Evolutionary conservation across 495 filamentous ascomycete species (phyloP).

Genomic region (Podospora sp.): DNA sequence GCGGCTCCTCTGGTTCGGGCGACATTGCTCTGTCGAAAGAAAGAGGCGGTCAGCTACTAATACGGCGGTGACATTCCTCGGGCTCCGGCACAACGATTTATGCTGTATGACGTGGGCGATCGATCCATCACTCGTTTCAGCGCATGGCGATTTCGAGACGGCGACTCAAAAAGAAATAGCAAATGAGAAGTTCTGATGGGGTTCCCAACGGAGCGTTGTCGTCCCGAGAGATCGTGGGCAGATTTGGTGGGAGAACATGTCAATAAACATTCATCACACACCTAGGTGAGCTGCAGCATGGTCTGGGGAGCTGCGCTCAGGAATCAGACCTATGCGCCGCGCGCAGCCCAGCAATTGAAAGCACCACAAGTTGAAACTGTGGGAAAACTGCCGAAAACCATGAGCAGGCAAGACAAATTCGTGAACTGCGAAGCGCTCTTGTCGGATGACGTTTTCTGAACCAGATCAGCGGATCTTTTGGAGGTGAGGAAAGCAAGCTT

Average conservation of each 20-base stretch:
- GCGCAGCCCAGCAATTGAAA: background rate
- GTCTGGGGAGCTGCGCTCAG: background rate
- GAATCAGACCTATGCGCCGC: background rate
- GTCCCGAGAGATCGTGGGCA: background rate
- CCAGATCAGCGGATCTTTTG: background rate
- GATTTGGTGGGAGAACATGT: background rate
- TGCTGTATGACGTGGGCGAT: conserved; percentile 2
- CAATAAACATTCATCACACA: conserved; percentile 14
- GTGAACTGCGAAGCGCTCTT: background rate
- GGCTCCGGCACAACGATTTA: background rate
- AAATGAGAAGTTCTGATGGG: background rate
- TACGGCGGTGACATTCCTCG: conserved; percentile 24
- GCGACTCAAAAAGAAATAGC: background rate
- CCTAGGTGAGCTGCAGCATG: conserved; percentile 15
- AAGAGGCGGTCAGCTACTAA: conserved; percentile 24
- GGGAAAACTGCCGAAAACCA: background rate
- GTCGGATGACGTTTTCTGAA: conserved; percentile 14
- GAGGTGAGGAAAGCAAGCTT: background rate
- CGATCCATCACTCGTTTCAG: background rate
- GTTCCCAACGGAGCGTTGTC: background rate
- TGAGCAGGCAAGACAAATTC: background rate
- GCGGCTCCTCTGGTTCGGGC: conserved; percentile 31
- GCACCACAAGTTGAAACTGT: background rate
- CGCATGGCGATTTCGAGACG: background rate
- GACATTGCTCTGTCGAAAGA: conserved; percentile 32